Evolutionary conservation across 441 rosid species (phyloP).

Genomic region (Arabidopsis lyrata): DNA sequence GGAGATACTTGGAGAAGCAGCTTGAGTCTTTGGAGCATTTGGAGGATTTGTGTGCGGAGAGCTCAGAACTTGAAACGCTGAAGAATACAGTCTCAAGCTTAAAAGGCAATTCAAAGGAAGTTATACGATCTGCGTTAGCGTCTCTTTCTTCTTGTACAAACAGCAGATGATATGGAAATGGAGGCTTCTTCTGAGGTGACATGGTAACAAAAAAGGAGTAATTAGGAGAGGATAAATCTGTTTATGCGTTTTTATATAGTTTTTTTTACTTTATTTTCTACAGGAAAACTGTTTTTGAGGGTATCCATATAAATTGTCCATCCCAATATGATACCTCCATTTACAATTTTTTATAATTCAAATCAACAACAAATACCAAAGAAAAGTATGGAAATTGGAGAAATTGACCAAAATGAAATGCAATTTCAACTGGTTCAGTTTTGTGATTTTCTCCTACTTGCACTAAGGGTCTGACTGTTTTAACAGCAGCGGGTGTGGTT

Average conservation of each 20-base stretch:
- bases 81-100: conserved; percentile 58
- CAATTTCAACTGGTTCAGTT: conserved; percentile 21
- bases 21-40: conserved; percentile 46
- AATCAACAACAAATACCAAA: too few relatives aligned
- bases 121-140: conserved; percentile 62
- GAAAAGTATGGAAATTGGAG: not conserved
- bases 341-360: not conserved
- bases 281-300: not conserved
- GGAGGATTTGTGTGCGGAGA: conserved; percentile 45
- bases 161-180: conserved; percentile 41
- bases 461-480: too few relatives aligned
- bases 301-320: not conserved
- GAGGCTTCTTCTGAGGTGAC: conserved; percentile 9
- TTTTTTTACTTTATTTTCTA: conserved; percentile 2
- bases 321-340: too few relatives aligned
- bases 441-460: too few relatives aligned
- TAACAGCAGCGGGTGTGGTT: too few relatives aligned
- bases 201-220: not conserved
- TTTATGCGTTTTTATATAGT: conserved; percentile 5
- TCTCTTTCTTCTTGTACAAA: conserved; percentile 48
- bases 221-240: conserved; percentile 24
- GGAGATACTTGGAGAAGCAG: conserved; percentile 69
- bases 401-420: not conserved
- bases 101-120: conserved; percentile 53
- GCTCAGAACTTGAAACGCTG: conserved; percentile 44